Percentiles rank a stretch among this genome's conserved stretches.
phyloP scores from a whole-genome alignment of 2,329 filamentous ascomycete genomes.

The Phyllosticta citriasiana region DNA sequence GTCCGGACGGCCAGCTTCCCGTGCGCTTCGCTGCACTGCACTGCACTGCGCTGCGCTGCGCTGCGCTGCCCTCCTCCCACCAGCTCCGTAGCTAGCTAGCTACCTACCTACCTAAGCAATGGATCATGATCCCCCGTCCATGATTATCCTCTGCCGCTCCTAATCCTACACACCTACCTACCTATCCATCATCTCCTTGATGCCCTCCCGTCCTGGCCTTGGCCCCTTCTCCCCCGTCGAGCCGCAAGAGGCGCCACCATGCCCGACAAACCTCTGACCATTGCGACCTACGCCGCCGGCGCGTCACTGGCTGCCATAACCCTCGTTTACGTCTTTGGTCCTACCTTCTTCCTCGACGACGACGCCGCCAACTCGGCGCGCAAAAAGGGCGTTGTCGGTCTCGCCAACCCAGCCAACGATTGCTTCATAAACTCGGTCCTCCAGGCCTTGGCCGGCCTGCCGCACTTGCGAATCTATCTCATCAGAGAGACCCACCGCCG shows the following conservation, averaged over 20 bases:
- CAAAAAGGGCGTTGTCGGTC: constrained; percentile 80
- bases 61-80: too few relatives aligned
- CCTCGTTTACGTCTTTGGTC: constrained; percentile 92
- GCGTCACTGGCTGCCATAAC: constrained; percentile 91
- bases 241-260: constrained; percentile 35
- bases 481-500: constrained; percentile 85
- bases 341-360: constrained; percentile 91
- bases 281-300: constrained; percentile 88
- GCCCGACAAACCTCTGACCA: constrained; percentile 73
- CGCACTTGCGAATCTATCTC: constrained; percentile 80
- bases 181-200: background rate
- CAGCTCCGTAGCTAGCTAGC: background rate
- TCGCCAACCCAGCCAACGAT: constrained; percentile 80
- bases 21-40: background rate
- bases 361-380: constrained; percentile 52
- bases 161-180: background rate
- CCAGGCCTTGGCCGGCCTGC: constrained; percentile 82
- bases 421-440: constrained; percentile 83
- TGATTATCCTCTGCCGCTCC: background rate
- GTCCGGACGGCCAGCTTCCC: background rate
- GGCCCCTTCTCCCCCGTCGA: background rate
- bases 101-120: background rate
- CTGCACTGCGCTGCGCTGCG: background rate
- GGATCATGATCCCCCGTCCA: background rate
- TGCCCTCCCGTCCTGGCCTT: constrained; percentile 13